Conservation (phyloP, 2,329 filamentous ascomycete genomes). For the Paramyrothecium roridum region DNA sequence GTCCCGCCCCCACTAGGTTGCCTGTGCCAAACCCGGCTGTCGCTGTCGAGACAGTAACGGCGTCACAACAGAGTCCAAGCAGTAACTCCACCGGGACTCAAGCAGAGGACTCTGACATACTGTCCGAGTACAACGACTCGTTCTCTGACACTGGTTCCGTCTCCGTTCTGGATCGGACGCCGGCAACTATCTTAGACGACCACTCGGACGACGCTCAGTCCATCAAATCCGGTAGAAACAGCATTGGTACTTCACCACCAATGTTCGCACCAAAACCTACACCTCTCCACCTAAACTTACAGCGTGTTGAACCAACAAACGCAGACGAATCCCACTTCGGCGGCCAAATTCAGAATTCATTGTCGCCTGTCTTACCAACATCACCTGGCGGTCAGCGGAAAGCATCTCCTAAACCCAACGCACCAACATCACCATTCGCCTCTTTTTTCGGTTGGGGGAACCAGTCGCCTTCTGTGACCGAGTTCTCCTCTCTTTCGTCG, state of each 20-base stretch:
- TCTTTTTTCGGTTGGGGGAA: conserved; percentile 52
- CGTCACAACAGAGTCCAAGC: conserved; percentile 35
- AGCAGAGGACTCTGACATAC: conserved; percentile 37
- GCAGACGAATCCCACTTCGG: conserved; percentile 20
- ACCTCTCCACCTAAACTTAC: conserved; percentile 51
- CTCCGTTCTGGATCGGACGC: conserved; percentile 18
- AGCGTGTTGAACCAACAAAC: conserved; percentile 32
- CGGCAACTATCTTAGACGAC: conserved; percentile 20
- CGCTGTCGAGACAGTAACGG: conserved; percentile 13
- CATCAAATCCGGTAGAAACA: conserved; percentile 9
- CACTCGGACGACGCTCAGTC: conserved; percentile 21
- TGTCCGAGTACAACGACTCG: conserved; percentile 42
- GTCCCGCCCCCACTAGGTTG: conserved; percentile 14
- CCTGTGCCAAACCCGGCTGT: conserved; percentile 18
- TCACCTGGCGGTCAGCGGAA: conserved; percentile 46
- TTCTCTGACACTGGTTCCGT: conserved; percentile 30
- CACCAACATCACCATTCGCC: conserved; percentile 44
- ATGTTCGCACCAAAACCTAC: conserved; percentile 46
- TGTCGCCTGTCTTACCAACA: conserved; percentile 18
- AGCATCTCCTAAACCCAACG: conserved; percentile 52
- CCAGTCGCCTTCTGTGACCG: conserved; percentile 43
- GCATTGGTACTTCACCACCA: conserved; percentile 33
- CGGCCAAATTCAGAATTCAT: conserved; percentile 19
- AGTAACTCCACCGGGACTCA: conserved; percentile 40
- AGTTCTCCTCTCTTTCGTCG: conserved; percentile 53